Percentiles rank a stretch among this genome's conserved stretches.
These are phyloP conservation scores for Cutaneotrichosporon curvatum DNA, from an alignment of 1,284 basidiomycete species.

Conservation along the genomic window DNA sequence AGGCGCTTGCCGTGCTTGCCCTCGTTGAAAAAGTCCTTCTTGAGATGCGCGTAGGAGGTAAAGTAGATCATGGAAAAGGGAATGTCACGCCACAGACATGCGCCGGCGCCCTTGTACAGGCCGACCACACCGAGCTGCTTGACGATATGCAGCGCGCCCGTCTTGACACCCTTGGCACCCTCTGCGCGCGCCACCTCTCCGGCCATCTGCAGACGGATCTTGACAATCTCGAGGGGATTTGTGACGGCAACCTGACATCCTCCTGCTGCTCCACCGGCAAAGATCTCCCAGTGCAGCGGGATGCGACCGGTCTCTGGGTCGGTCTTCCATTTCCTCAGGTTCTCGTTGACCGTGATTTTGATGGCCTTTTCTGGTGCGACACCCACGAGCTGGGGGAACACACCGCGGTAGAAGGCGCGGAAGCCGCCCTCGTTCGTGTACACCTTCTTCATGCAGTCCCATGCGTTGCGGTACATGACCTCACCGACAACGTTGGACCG, in stretches of 20 bases:
- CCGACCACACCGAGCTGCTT: conserved; percentile 86
- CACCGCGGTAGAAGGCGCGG: conserved; percentile 89
- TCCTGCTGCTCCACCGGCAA: conserved; percentile 88
- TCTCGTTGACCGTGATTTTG: conserved; percentile 81
- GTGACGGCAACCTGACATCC: conserved; percentile 98
- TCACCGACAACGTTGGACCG: conserved; percentile 89
- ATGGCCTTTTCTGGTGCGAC: conserved; percentile 88
- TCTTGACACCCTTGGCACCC: conserved; percentile 65
- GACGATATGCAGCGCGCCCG: conserved; percentile 86
- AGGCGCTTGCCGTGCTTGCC: conserved; percentile 93
- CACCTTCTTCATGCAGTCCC: conserved; percentile 91
- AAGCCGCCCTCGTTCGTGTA: conserved; percentile 87
- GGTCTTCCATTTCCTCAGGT: conserved; percentile 72
- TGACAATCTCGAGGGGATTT: conserved; percentile 76
- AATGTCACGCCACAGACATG: conserved; percentile 58
- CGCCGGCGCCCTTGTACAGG: conserved; percentile 61
- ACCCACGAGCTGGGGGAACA: conserved; percentile 91
- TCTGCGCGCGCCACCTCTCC: conserved; percentile 76
- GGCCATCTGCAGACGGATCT: conserved; percentile 86
- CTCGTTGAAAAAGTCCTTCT: conserved; percentile 86
- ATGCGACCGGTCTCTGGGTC: conserved; percentile 95
- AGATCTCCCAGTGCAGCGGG: conserved; percentile 72
- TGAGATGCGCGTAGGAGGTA: conserved; percentile 47
- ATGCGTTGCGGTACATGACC: conserved; percentile 85
- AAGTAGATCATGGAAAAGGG: conserved; percentile 64